These are phyloP conservation scores for Diaporthe helianthi DNA, from an alignment of 2,329 filamentous ascomycete genomes.

Conservation along the genomic window DNA sequence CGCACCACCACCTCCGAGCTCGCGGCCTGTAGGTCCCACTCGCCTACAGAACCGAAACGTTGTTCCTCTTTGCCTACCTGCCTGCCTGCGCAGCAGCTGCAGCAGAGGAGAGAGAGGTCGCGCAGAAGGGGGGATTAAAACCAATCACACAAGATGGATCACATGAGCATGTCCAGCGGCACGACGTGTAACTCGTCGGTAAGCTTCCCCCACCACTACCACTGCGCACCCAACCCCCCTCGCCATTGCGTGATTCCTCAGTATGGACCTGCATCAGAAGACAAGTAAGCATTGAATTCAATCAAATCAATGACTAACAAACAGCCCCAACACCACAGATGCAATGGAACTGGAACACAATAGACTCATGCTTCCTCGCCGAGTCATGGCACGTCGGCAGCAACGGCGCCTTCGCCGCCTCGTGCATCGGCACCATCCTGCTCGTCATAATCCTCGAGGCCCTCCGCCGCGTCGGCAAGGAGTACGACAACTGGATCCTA, in stretches of 20 bases:
- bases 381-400: slow-evolving; percentile 49
- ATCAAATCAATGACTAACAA: neutral
- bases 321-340: slow-evolving; percentile 17
- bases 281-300: neutral
- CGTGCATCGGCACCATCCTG: slow-evolving; percentile 52
- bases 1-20: neutral
- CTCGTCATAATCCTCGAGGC: slow-evolving; percentile 50
- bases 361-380: slow-evolving; percentile 45
- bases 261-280: neutral
- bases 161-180: slow-evolving; percentile 25
- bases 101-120: too few relatives aligned
- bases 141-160: slow-evolving; percentile 28
- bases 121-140: neutral
- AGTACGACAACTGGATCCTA: slow-evolving; percentile 50
- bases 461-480: slow-evolving; percentile 49
- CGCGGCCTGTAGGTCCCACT: neutral
- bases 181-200: slow-evolving; percentile 33
- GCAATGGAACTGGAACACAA: slow-evolving; percentile 36
- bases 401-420: slow-evolving; percentile 50
- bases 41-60: neutral
- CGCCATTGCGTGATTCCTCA: neutral
- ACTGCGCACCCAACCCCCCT: too few relatives aligned
- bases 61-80: neutral
- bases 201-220: neutral
- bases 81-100: neutral